Evolutionary conservation across 2,329 filamentous ascomycete genomes (phyloP), one percentile per base, ranked within the genome.

Genomic region (Colletotrichum abscissum): DNA sequence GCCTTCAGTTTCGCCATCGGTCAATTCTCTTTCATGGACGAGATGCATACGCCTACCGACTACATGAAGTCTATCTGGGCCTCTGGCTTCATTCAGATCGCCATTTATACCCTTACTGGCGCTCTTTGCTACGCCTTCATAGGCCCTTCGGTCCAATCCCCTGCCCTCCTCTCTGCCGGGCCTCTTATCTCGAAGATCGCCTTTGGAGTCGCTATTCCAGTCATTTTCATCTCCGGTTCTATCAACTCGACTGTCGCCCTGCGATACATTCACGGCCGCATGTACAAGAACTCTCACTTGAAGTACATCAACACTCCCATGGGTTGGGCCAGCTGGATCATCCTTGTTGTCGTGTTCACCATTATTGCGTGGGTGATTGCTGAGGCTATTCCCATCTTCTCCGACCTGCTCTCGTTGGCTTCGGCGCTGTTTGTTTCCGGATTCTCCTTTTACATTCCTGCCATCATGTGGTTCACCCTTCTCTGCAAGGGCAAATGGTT

Each of bases 221-320:
- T 92, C 64, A 94, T 95, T 78, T 88, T 94, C 76, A 91, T 95
- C 75, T 92, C 92, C 0, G 93, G 92, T 63, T 92, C 93, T 14
- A 92, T 94, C 79, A 92, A 93, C 81, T 86, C 84, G 33, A 86
- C 84, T 1, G 85, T 87, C 14, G 81, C 84, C 33, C 81, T 80
- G 4, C 84, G 85, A 26, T 88, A 87, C 68, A 79, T 88, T 69
- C 85, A 87, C 76, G 84, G 82, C 5, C 84, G 86, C 46, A 74
- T 84, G 30, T 87, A 81, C 78, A 82, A 82, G 76, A 77, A 85
- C 77, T 84, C 82, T 1, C 77, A 86, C 69, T 80, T 82, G 58
- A 82, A 83, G 63, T 87, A 82, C 78, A 82, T 88, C 81, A 88
- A 87, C 81, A 87, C 86, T 4, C 78, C 80, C 52, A 84, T 78